A percentile compares a stretch with the other conserved stretches of the same genome.
These are phyloP conservation scores for Dendrobium huoshanense DNA, from an alignment of 106 monocot genomes.

Conservation along the genomic window DNA sequence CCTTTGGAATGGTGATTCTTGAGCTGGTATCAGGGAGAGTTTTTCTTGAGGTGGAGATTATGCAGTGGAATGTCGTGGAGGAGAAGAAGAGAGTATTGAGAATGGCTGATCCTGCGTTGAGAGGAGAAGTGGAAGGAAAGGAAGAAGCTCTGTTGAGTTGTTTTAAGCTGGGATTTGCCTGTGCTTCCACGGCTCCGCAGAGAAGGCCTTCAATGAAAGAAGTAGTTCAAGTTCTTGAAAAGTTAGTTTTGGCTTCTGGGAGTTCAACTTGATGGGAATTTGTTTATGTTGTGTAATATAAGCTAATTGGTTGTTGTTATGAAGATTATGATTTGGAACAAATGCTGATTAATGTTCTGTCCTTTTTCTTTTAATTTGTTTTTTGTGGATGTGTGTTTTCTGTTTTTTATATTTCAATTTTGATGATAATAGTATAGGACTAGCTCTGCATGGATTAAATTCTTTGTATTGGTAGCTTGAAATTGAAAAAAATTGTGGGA, in stretches of 20 bases:
- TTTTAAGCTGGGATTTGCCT: constrained; percentile 76
- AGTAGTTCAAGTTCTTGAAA: constrained; percentile 60
- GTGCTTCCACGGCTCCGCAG: constrained; percentile 48
- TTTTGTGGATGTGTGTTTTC: no score
- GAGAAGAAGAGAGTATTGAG: constrained; percentile 48
- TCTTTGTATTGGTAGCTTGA: no score
- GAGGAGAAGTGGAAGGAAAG: constrained; percentile 70
- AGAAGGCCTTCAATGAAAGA: constrained; percentile 90
- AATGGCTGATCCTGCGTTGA: constrained; percentile 75
- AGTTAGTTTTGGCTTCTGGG: constrained; percentile 17
- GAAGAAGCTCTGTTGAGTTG: constrained; percentile 62
- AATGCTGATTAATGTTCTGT: no score
- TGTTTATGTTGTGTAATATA: no score
- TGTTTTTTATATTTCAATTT: no score
- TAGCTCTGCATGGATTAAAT: no score
- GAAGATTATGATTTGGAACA: not conserved
- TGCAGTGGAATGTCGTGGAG: constrained; percentile 66
- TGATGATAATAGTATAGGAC: no score
- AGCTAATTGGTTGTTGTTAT: no score
- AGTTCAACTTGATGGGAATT: not conserved
- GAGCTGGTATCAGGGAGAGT: constrained; percentile 71
- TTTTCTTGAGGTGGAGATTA: constrained; percentile 65
- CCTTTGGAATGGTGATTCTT: constrained; percentile 75
- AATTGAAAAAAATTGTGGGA: no score
- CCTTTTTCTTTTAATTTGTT: no score